Base-by-base conservation (phyloP, 2,329 filamentous ascomycete genomes). In the Cadophora luteo-olivacea region DNA sequence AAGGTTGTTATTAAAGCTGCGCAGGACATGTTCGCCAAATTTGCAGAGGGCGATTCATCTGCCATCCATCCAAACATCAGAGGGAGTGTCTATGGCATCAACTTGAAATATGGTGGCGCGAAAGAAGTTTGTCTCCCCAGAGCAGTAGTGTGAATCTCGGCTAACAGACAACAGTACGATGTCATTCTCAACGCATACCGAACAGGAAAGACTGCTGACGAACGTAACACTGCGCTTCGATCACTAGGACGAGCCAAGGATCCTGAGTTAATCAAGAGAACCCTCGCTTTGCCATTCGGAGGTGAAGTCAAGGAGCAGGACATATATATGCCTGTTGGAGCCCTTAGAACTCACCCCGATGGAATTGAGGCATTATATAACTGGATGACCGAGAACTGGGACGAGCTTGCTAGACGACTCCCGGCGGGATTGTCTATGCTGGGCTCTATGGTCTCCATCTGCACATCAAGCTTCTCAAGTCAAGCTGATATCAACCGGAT, bases 61-160 rank as follows among this genome's bases (percentile, higher is more conserved):
- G 94, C 95, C 36, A 90, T 98, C 69, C 94, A 97, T 82, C 94
- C 95, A 63, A 98, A 98, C 81, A 89, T 98, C 68, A 89, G 94
- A 60, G 89, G 89, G 69, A 93, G 91, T 74, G 94, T 97, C 14
- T 97, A 97, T 79, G 89, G 89, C 72, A 93, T 97, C 77, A 91
- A 88, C 19, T 82, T 98, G 75, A 91, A 92, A 77, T 90, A 95
- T 77, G 95, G 95, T 65, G 94, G 93, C 70, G 89, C 91, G 77
- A 91, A 92, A 79, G 93, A 97, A 84, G 88, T 90, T 81, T 79
- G 82, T 76, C 32, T 24, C 62, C 9, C 36, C 51, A 12, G 57
- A 45, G 25, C 4, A n/a, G 4, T 7, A 49, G 16, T 65, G 25
- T 16, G 24, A 61, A 19, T 66, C 5, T 24, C 19, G 29, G 24